A percentile compares a stretch with the other conserved stretches of the same genome.
Evolutionary conservation across 2,329 filamentous ascomycete genomes (phyloP).

Genomic region (Leptosphaerulina australis): DNA sequence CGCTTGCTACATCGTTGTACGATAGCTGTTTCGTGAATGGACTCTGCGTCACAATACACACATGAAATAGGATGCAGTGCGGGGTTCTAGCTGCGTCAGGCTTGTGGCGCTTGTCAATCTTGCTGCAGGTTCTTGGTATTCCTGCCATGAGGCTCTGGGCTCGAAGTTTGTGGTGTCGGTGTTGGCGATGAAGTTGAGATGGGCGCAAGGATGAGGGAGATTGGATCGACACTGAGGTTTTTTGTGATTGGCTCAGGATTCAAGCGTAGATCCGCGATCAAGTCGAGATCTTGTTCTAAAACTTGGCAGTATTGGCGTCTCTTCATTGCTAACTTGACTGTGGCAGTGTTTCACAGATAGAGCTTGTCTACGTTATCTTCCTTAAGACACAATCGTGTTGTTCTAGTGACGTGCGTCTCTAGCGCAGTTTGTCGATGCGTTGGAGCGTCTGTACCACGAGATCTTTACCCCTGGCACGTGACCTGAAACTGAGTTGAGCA

Average conservation of each 20-base stretch:
- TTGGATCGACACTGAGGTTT: constrained; percentile 3
- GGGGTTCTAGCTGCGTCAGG: background rate
- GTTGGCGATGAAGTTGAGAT: constrained; percentile 3
- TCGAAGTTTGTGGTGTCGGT: background rate
- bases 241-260: constrained; percentile 8
- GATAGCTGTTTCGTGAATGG: background rate
- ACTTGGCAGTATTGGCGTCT: constrained; percentile 13
- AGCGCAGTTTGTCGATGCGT: background rate
- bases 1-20: background rate
- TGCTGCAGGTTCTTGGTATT: too few relatives aligned
- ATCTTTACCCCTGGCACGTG: too few relatives aligned
- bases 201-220: constrained; percentile 7
- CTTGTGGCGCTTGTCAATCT: too few relatives aligned
- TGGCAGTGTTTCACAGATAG: background rate
- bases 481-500: too few relatives aligned
- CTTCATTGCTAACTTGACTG: background rate
- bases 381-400: background rate
- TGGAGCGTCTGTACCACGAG: too few relatives aligned
- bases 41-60: background rate
- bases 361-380: background rate
- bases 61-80: background rate
- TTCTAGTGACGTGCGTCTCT: background rate
- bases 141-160: background rate
- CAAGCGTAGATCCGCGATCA: constrained; percentile 12
- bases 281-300: constrained; percentile 20